Base-by-base conservation (phyloP, 2,329 filamentous ascomycete genomes). In the Metarhizium anisopliae region DNA sequence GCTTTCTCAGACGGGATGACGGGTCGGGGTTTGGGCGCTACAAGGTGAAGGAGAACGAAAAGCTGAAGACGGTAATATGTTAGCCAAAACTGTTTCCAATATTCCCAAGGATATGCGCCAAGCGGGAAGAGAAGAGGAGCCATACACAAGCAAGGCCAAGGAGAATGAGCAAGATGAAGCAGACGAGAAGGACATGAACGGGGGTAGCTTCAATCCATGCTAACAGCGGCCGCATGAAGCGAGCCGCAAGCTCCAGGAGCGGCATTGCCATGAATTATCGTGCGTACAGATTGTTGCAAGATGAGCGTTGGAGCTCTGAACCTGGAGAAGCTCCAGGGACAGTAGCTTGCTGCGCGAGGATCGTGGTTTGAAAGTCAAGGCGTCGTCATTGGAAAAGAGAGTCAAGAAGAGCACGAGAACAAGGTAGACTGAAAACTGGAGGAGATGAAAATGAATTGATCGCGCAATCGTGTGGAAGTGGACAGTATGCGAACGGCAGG, bases 21-120 rank as follows among this genome's bases (percentile, higher is more conserved):
- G 29, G 78, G 74, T 56, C 94, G 88, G 10, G 94, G 94, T 52
- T 85, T 83, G 16, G 92, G 92, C 8, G 92, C 92, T 68, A 95
- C 77, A 57, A 90, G 70, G 67, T 84, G 84, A 51, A 96, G 81
- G 58, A 85, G 72, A 53, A 83, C 66, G 66, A 88, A 92, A 64
- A 85, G 66, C 72, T 75, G 56, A 5, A 29, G 51, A 40, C 14
- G 42, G 42, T 13, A 43, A 25, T 29, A 55, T 47, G 53, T 62
- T 43, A 63, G 59, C 50, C 53, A 42, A 42, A 20, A 25, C 14
- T 35, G 20, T 14, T 20, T 18, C 14, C 35, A n/a, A 36, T 8
- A 30, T 4, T 7, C 20, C 18, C 14, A 14, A 29, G 32, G 36
- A 2, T 6, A 25, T 29, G n/a, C 25, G 25, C 25, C 25, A 25